Percentiles rank a stretch among this genome's conserved stretches.
Conservation (phyloP, 2,329 filamentous ascomycete species). For the Alternaria sp. region DNA sequence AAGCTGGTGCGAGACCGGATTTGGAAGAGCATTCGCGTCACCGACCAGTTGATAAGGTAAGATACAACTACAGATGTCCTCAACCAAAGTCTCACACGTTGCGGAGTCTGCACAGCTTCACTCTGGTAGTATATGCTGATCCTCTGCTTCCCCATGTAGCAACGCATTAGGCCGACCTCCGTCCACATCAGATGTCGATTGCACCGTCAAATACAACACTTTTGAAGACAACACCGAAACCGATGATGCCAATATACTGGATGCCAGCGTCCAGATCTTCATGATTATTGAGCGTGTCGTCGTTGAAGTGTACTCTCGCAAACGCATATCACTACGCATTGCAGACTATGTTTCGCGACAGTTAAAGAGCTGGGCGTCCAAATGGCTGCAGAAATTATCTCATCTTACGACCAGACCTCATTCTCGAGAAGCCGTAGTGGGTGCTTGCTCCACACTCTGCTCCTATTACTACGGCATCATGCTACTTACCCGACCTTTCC, state of each 20-base stretch:
- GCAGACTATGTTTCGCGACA: conserved; percentile 50
- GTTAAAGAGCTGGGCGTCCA: conserved; percentile 51
- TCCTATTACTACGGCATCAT: conserved; percentile 63
- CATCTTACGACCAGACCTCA: conserved; percentile 39
- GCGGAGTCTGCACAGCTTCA: not conserved
- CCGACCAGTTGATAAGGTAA: conserved; percentile 55
- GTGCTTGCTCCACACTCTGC: conserved; percentile 58
- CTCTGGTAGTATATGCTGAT: not conserved
- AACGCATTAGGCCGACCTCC: conserved; percentile 60
- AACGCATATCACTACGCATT: conserved; percentile 50
- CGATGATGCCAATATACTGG: conserved; percentile 32
- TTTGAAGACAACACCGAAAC: conserved; percentile 8
- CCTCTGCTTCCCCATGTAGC: conserved; percentile 31
- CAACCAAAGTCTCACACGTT: not conserved
- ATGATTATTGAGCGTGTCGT: conserved; percentile 57
- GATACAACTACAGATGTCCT: not conserved
- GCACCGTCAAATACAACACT: conserved; percentile 50
- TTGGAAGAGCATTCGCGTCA: conserved; percentile 60
- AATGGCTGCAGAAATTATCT: conserved; percentile 39
- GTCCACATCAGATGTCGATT: conserved; percentile 60
- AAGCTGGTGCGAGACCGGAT: conserved; percentile 55
- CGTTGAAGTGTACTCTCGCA: conserved; percentile 55
- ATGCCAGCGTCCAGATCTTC: conserved; percentile 54
- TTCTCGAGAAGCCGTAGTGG: conserved; percentile 40
- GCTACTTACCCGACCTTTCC: conserved; percentile 59